Evolutionary conservation across 2,329 filamentous ascomycete genomes (phyloP), one percentile per base, ranked within the genome.

Genomic region (Lachnellula arida): DNA sequence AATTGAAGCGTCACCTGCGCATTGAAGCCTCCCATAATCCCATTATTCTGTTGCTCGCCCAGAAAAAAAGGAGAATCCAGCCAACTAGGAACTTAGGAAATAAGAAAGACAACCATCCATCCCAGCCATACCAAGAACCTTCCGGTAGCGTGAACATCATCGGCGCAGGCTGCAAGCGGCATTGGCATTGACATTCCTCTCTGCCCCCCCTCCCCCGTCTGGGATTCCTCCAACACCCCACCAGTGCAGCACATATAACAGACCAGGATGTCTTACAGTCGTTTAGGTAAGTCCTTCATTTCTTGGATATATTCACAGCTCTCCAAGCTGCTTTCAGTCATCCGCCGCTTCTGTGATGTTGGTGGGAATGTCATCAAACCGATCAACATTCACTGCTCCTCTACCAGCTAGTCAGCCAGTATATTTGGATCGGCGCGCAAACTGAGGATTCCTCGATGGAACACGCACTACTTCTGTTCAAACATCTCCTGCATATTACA

Each of bases 261-360:
- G 54, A 65, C 61, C 59, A 88, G 25, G 25, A 39, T 89, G 85
- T 82, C 84, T 70, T 90, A 90, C 76, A 88, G 89, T 77, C 84
- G 85, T 66, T 73, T 89, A 78, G 84, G 86, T 83, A 79, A 76
- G 83, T 82, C 58, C 57, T 55, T 61, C 49, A 60, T 54, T 60
- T 56, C 57, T 11, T 49, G 32, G 52, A 55, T 55, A 48, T 51
- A 43, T 51, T 55, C 34, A 49, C 46, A 25, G 40, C 51, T 53
- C 53, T 51, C 50, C 49, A 25, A 23, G 12, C 6, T 23, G 7
- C 52, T 50, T 53, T 42, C 51, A 43, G 37, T 53, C 49, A 23
- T 51, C 23, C 28, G 34, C 25, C 51, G 12, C 2, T 39, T 39
- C 37, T 39, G 37, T 39, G 37, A n/a, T 39, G 11, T n/a, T 12